Evolutionary conservation across 2,329 filamentous ascomycete species (phyloP), one percentile per base, ranked within the genome.

Genomic region (Didymella exigua): DNA sequence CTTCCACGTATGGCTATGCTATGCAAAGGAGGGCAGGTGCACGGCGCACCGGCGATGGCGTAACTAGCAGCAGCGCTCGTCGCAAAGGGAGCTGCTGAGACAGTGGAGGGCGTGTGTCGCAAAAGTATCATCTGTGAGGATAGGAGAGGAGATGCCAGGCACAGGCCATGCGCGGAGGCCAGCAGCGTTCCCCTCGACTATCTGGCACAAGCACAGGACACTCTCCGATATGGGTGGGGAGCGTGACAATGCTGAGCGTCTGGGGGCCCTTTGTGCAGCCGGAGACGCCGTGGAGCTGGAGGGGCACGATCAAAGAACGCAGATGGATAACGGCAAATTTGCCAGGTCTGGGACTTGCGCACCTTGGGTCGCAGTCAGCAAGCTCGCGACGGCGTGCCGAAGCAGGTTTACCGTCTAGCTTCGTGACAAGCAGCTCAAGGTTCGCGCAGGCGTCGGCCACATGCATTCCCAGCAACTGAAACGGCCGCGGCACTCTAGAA

Each of bases 41-140:
- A 44, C 38, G 37, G 41, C 38, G 38, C 44, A 31, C 31, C 41
- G 23, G 36, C 37, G 37, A 37, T 24, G 48, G 48, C 40, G 24
- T 41, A 13, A 38, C 37, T 46, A 30, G 53, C 47, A 44, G 51
- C 51, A 49, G 52, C 52, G 40, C 33, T 37, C 37, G 40, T 42
- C 37, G 48, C 59, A 43, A 54, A 50, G 54, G 48, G 52, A 49
- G 52, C 52, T 55, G 52, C 52, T 49, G 52, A 50, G 46, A 55
- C 41, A 55, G 24, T 41, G 23, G 41, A 56, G 31, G 46, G 31
- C 23, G 50, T 34, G 38, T 49, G 56, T 50, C 41, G 52, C 52
- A 46, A 33, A 29, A 46, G 41, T 46, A 31, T 46, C 46, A 42
- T 49, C 34, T 41, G 40, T 33, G 26, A 45, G 34, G n/a, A 21